A percentile compares a stretch with the other conserved stretches of the same genome.
Evolutionary conservation across 352 stramenopile species (phyloP).

Genomic region (Chrysophaeum taylorii): DNA sequence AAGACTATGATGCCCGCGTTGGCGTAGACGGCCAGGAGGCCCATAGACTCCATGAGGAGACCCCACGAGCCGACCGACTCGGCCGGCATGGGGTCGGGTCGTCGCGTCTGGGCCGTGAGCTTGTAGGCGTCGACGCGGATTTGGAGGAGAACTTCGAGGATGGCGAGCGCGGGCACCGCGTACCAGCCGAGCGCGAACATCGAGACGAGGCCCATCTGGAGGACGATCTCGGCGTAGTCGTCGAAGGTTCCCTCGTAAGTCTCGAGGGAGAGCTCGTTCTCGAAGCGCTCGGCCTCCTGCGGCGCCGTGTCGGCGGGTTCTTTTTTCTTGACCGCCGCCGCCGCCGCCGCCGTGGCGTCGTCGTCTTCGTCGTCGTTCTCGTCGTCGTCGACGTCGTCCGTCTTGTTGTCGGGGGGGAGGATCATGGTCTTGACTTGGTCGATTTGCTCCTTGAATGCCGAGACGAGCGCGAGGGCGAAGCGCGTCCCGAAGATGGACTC

Average conservation of each 20-base stretch:
- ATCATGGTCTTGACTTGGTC: not conserved
- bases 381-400: not conserved
- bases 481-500: not conserved
- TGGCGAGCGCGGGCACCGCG: conserved; percentile 53
- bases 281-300: not conserved
- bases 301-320: too few species aligned
- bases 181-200: conserved; percentile 66
- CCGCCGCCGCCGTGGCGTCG: too few species aligned
- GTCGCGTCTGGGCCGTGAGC: conserved; percentile 51
- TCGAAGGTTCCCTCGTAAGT: conserved; percentile 46
- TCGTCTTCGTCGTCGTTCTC: too few species aligned
- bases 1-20: conserved; percentile 67
- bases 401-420: not conserved
- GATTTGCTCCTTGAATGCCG: not conserved
- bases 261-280: conserved; percentile 24
- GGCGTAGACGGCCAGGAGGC: conserved; percentile 55
- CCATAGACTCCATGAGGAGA: conserved; percentile 67
- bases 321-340: too few species aligned
- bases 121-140: conserved; percentile 39
- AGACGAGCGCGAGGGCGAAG: not conserved
- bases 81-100: conserved; percentile 51
- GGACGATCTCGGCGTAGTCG: conserved; percentile 60
- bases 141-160: conserved; percentile 71
- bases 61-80: conserved; percentile 68
- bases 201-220: conserved; percentile 64